Base-by-base conservation (phyloP, 331 rosid genomes). In the Saraca asoca region DNA sequence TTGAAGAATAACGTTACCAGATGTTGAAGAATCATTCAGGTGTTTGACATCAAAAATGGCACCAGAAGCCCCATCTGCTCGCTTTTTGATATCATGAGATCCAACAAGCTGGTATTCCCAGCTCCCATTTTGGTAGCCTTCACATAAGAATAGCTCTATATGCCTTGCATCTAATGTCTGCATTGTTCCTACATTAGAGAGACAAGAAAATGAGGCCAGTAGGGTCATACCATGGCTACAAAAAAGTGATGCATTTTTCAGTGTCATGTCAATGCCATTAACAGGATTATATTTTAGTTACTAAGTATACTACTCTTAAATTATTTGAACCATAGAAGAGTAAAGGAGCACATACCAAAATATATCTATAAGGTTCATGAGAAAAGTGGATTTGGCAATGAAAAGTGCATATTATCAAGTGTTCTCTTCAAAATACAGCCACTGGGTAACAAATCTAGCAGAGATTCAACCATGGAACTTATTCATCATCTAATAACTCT, bases 111-210 rank as follows among this genome's bases (percentile, higher is more conserved):
- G 77, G 71, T 88, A 93, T 10, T 93, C 90, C 98, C 97, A 90
- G 87, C 78, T 90, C 51, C 89, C 92, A 66, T 79, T 66, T 39
- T 76, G 83, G 86, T 81, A 93, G 33, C 70, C 95, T 60, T 88
- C 92, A 42, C 68, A 78, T 71, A 84, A 89, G 79, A 90, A 94
- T 70, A 94, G 81, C 34, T 90, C 97, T 50, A 94, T 81, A 68
- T 90, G 97, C 85, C 97, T 88, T 58, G 95, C 95, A 73, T 94
- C 98, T 66, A 90, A 60, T 33, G 97, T 90, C 82, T 94, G 98
- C 98, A 90, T 94, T 20, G 98, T 94, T 90, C 98, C 98, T 94
- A 76, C 64, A 42, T 24, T n/a, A n/a, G 58, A 59, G 58, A 29
- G 59, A 67, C 58, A 64, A 31, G 48, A 63, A 71, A 24, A 24